These are phyloP conservation scores for Skeletonema menzelii DNA, from an alignment of 108 stramenopile species.

Conservation along the genomic window DNA sequence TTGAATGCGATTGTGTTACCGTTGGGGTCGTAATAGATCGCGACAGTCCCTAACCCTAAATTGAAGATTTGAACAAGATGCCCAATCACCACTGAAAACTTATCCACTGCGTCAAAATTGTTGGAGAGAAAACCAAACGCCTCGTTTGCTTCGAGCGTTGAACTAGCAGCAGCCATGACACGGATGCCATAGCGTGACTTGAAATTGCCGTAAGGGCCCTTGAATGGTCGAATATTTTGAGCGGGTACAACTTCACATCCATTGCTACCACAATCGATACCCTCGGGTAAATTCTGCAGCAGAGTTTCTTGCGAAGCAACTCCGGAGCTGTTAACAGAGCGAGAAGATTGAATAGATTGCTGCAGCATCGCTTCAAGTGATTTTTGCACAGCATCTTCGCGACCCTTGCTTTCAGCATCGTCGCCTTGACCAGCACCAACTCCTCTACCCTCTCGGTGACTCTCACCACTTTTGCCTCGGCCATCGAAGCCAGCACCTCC, in stretches of 20 bases:
- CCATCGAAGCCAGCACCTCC: too few species aligned
- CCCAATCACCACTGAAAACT: conserved; percentile 66
- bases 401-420: conserved; percentile 19
- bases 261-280: conserved; percentile 53
- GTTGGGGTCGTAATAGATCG: conserved; percentile 72
- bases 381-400: conserved; percentile 53
- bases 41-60: conserved; percentile 39
- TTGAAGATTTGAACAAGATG: conserved; percentile 52
- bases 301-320: conserved; percentile 47
- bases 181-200: conserved; percentile 63
- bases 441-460: neutral
- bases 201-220: conserved; percentile 45
- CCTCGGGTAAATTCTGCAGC: conserved; percentile 56
- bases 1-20: conserved; percentile 79
- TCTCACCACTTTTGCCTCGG: too few species aligned
- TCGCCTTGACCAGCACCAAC: neutral
- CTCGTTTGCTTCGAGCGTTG: conserved; percentile 21
- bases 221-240: conserved; percentile 62
- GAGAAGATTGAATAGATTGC: conserved; percentile 48
- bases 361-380: conserved; percentile 66
- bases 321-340: conserved; percentile 49
- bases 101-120: conserved; percentile 58
- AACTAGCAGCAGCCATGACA: conserved; percentile 50
- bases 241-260: conserved; percentile 75
- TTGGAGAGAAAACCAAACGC: conserved; percentile 34